These are phyloP conservation scores for button mushroom (Agaricus bisporus) DNA, from an alignment of 768 basidiomycete species.

Conservation along the genomic window DNA sequence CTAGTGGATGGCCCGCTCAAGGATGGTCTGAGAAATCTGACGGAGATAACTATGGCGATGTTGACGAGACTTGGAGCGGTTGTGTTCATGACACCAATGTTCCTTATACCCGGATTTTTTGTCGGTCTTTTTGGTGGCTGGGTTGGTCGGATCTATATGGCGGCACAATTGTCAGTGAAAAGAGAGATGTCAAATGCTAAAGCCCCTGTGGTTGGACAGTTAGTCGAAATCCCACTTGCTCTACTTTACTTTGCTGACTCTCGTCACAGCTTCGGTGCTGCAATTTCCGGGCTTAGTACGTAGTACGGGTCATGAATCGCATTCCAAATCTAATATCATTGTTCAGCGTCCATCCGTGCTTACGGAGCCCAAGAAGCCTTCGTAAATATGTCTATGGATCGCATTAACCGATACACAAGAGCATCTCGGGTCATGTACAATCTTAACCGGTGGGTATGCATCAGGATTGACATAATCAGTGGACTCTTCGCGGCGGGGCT, in stretches of 20 bases:
- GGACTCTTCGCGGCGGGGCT: conserved; percentile 45
- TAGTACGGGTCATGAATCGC: neutral
- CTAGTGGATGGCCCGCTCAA: conserved; percentile 43
- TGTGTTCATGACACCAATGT: conserved; percentile 34
- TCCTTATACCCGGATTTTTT: conserved; percentile 24
- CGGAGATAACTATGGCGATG: conserved; percentile 28
- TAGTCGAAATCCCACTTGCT: conserved; percentile 15
- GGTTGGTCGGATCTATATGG: conserved; percentile 33
- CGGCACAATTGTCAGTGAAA: conserved; percentile 39
- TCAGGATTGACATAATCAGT: conserved; percentile 53
- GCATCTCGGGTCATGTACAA: conserved; percentile 42
- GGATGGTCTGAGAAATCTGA: conserved; percentile 20
- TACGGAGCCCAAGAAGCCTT: conserved; percentile 50
- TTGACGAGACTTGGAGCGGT: conserved; percentile 36
- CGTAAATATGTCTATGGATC: conserved; percentile 33
- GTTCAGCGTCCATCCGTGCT: conserved; percentile 49
- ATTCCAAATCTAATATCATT: neutral
- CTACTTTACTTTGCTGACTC: neutral
- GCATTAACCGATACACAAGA: conserved; percentile 46
- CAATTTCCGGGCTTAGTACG: conserved; percentile 48
- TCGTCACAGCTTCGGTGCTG: conserved; percentile 40
- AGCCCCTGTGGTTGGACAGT: conserved; percentile 41
- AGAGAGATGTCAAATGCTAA: conserved; percentile 38
- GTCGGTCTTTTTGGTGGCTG: conserved; percentile 14
- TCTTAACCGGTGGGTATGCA: conserved; percentile 35